A percentile compares a stretch with the other conserved stretches of the same genome.
These are phyloP conservation scores for Paecilomyces niveus DNA, from an alignment of 2,329 filamentous ascomycete species.

Conservation along the genomic window DNA sequence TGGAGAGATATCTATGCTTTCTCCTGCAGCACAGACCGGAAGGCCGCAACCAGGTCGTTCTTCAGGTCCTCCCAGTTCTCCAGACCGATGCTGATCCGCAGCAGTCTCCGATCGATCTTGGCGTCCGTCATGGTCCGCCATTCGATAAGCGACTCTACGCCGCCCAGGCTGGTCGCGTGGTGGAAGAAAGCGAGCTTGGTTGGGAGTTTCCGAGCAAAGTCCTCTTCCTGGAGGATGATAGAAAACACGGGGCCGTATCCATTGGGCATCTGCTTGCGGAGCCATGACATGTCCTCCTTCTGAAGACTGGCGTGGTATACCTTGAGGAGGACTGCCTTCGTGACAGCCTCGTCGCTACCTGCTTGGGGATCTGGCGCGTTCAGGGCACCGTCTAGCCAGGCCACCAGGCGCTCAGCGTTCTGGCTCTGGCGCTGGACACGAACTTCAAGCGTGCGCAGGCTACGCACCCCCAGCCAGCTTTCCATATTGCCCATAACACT, in stretches of 20 bases:
- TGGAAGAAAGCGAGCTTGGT: slow-evolving; percentile 77
- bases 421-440: slow-evolving; percentile 69
- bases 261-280: slow-evolving; percentile 80
- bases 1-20: slow-evolving; percentile 6
- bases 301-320: slow-evolving; percentile 79
- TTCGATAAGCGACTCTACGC: slow-evolving; percentile 93
- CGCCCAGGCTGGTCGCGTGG: slow-evolving; percentile 88
- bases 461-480: slow-evolving; percentile 84
- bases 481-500: slow-evolving; percentile 83
- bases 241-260: slow-evolving; percentile 88
- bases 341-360: slow-evolving; percentile 34
- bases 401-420: slow-evolving; percentile 62
- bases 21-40: slow-evolving; percentile 47
- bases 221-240: slow-evolving; percentile 56
- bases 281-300: slow-evolving; percentile 60
- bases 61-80: slow-evolving; percentile 81
- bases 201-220: slow-evolving; percentile 62
- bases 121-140: slow-evolving; percentile 87
- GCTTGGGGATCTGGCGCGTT: slow-evolving; percentile 29
- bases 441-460: slow-evolving; percentile 77
- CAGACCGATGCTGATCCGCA: slow-evolving; percentile 79
- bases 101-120: slow-evolving; percentile 61
- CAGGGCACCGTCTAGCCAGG: slow-evolving; percentile 58
- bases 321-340: slow-evolving; percentile 51
- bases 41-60: slow-evolving; percentile 63